Evolutionary conservation across 2,329 filamentous ascomycete species (phyloP).

Genomic region (Didymella arachidicola): DNA sequence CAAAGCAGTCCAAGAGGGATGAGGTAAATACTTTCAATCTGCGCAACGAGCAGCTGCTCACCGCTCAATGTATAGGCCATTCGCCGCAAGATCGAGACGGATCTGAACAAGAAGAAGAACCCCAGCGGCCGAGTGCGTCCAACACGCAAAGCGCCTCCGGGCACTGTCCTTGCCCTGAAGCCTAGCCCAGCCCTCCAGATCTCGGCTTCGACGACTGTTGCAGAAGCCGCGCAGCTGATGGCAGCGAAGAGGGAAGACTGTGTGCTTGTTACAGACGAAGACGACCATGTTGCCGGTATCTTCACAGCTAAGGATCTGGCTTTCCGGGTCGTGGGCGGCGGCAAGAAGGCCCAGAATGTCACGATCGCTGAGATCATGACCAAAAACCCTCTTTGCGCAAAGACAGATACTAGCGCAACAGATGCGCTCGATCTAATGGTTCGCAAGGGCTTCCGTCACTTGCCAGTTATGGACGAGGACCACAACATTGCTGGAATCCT

Average conservation of each 20-base stretch:
- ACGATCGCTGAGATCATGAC: conserved; percentile 99
- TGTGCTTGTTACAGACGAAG: conserved; percentile 95
- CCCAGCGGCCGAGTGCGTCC: conserved; percentile 78
- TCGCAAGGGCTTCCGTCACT: conserved; percentile 93
- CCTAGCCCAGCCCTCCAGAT: conserved; percentile 97
- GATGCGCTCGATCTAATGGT: conserved; percentile 99
- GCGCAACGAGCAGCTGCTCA: conserved; percentile 7
- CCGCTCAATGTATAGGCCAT: conserved; percentile 72
- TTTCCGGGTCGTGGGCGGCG: conserved; percentile 92
- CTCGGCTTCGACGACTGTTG: conserved; percentile 91
- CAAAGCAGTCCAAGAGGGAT: conserved; percentile 97
- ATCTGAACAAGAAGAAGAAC: conserved; percentile 97
- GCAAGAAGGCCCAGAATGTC: conserved; percentile 85
- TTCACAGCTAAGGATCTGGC: conserved; percentile 99
- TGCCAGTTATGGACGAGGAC: conserved; percentile 99
- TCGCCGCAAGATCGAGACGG: conserved; percentile 93
- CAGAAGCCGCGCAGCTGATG: conserved; percentile 98
- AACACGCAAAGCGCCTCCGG: conserved; percentile 91
- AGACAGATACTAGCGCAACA: conserved; percentile 97
- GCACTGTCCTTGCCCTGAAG: conserved; percentile 93
- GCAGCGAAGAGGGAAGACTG: conserved; percentile 98
- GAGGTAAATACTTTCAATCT: conserved; percentile 71
- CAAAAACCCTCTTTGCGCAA: conserved; percentile 96
- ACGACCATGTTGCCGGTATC: conserved; percentile 97
- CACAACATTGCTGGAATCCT: conserved; percentile 98